Base-by-base conservation (phyloP, 2,329 filamentous ascomycete genomes). In the Neurospora sp. region DNA sequence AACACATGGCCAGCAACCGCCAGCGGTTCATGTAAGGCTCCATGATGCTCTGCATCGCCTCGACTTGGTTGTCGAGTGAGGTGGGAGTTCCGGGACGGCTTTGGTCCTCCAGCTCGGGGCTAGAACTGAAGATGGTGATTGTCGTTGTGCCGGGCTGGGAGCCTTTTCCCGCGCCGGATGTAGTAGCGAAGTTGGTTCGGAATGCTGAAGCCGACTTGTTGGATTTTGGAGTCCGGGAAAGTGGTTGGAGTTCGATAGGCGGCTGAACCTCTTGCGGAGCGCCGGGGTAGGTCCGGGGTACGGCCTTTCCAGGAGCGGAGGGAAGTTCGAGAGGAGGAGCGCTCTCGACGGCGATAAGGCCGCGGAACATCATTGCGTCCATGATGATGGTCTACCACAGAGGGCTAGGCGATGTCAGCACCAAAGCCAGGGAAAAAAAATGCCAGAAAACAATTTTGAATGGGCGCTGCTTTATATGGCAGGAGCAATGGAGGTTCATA, bases 11-110 rank as follows among this genome's bases (percentile, higher is more conserved):
- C 10, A 89, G 77, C 36, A 94, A 82, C 40, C 92, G 84, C 80
- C 86, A 94, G 72, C 87, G 89, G 78, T 93, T 94, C 85, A 88
- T 91, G 11, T 84, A 83, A 11, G 87, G 86, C 19, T 87, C 82
- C 72, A 84, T 88, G 71, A 88, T 85, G 72, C 83, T 89, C 67
- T 87, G 87, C 39, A 87, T 76, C 3, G 84, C 78, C 66, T 84
- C 82, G 0, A 82, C 23, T 28, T 28, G 23, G 23, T 28, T 28
- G 23, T 33, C 28, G 52, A 62, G 23, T 3, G 74, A 72, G 1
- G 74, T 19, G 4, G 85, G 86, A 7, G 82, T 85, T 6, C 81
- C 75, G 2, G 86, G 84, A 15, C 84, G 79, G 75, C 86, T 90
- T 76, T 82, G 84, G 74, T 90, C 88, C 1, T 88, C 76, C 71